These are phyloP conservation scores for Lentinus tigrinus DNA, from an alignment of 768 basidiomycete species.

Conservation along the genomic window DNA sequence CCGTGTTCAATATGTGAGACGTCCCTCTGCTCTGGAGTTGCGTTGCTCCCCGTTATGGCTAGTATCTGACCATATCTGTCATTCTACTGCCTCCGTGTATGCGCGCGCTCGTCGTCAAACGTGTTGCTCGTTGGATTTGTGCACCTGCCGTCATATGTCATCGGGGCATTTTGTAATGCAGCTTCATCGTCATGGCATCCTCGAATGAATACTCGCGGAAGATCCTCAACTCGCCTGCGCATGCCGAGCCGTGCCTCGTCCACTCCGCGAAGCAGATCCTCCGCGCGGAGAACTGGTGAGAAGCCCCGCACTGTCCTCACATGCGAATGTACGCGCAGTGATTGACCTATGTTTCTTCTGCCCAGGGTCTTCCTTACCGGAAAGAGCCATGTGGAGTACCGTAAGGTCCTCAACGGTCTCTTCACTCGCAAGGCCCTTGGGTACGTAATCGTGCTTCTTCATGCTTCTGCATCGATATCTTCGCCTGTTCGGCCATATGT, in stretches of 20 bases:
- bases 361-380: constrained; percentile 95
- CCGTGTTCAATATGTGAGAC: constrained; percentile 93
- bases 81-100: background rate
- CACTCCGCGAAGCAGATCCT: constrained; percentile 88
- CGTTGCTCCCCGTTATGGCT: constrained; percentile 4
- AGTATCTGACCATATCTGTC: constrained; percentile 10
- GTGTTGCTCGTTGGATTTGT: background rate
- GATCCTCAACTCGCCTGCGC: constrained; percentile 90
- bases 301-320: background rate
- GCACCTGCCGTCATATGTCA: constrained; percentile 2
- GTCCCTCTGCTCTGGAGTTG: background rate
- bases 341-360: constrained; percentile 4
- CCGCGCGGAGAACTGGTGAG: constrained; percentile 82
- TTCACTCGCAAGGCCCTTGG: constrained; percentile 94
- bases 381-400: constrained; percentile 90
- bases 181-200: constrained; percentile 98
- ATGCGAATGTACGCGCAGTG: background rate
- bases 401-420: constrained; percentile 83
- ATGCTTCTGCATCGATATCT: background rate
- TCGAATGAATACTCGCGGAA: constrained; percentile 92
- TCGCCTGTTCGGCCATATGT: background rate
- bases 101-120: background rate
- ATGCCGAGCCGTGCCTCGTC: constrained; percentile 94
- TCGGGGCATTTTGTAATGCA: constrained; percentile 32
- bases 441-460: constrained; percentile 42